Evolutionary conservation across 2,329 filamentous ascomycete genomes (phyloP).

Genomic region (Drechslera avenae): DNA sequence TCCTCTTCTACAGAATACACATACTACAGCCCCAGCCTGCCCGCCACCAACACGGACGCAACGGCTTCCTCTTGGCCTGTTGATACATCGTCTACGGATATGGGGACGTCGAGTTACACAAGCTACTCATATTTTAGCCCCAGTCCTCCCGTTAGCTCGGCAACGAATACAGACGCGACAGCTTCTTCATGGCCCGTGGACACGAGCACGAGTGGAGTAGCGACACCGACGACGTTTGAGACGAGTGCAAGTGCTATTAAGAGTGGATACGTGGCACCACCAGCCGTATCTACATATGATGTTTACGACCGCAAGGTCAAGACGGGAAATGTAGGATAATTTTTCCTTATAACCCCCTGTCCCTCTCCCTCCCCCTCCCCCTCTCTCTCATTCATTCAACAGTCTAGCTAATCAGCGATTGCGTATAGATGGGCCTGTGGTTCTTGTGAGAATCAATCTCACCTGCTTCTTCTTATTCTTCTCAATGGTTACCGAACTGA

Average conservation of each 20-base stretch:
- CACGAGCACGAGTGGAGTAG: background rate
- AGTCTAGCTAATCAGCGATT: constrained; percentile 2
- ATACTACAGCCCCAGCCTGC: constrained; percentile 3
- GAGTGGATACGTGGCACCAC: constrained; percentile 4
- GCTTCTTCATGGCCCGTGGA: background rate
- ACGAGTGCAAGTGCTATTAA: constrained; percentile 15
- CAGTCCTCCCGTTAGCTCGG: background rate
- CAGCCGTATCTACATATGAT: constrained; percentile 2
- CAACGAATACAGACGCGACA: background rate
- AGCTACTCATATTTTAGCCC: background rate
- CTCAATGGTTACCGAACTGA: too few relatives aligned
- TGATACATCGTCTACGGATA: background rate
- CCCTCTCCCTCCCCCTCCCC: too few relatives aligned
- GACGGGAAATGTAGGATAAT: constrained; percentile 9
- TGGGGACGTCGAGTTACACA: too few relatives aligned
- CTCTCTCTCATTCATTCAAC: too few relatives aligned
- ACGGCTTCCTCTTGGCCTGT: constrained; percentile 7
- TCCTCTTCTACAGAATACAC: background rate
- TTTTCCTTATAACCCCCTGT: too few relatives aligned
- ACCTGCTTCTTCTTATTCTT: too few relatives aligned
- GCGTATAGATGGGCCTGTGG: constrained; percentile 17
- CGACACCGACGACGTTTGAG: constrained; percentile 11
- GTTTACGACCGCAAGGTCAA: background rate
- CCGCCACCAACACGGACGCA: constrained; percentile 2
- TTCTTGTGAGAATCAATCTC: constrained; percentile 7